Base-by-base conservation (phyloP, 371 early-diverging fungal species). In the Apophysomyces trapeziformis region DNA sequence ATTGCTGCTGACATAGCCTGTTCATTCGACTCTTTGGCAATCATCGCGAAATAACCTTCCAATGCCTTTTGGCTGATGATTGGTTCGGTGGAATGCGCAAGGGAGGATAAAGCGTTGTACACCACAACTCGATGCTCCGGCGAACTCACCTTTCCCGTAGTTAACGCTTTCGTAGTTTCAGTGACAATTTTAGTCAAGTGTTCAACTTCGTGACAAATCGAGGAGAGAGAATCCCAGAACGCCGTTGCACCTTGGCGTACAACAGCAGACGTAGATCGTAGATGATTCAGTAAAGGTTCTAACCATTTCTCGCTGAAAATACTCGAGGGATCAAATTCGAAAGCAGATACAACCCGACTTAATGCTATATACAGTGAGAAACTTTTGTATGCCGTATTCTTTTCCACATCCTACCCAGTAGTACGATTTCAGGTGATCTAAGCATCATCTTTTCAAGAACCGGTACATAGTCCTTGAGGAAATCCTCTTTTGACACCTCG, bases 401-500 rank as follows among this genome's bases (percentile, higher is more conserved):
- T n/a, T 13, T 58, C 18, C 0, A n/a, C 4, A 16, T 6, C 68
- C 67, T 76, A 88, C 91, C 79, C 69, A 78, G 80, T 57, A 95
- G 84, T 13, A 90, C 90, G 62, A 91, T 78, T 68, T 96, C 97
- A 14, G 97, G 96, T 5, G 95, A 91, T 56, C 96, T 87, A 62
- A 97, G 85, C 70, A 95, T 83, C 73, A 93, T 85, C 60, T 91
- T 90, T 50, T 95, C 91, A 61, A 83, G 66, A 11, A 76, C 84
- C 21, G 85, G 90, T 21, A 80, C 82, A 63, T 85, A 75, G 21
- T 86, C 77, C 26, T 72, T 62, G 58, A 79, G 70, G 58, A 90
- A 88, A 32, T 77, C 61, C 21, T 86, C 87, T 39, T 80, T 70
- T 3, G 85, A 77, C 12, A 91, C 68, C 56, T 73, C 83, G 18